Evolutionary conservation across 2,329 filamentous ascomycete genomes (phyloP).

Genomic region (Penicillium polonicum): DNA sequence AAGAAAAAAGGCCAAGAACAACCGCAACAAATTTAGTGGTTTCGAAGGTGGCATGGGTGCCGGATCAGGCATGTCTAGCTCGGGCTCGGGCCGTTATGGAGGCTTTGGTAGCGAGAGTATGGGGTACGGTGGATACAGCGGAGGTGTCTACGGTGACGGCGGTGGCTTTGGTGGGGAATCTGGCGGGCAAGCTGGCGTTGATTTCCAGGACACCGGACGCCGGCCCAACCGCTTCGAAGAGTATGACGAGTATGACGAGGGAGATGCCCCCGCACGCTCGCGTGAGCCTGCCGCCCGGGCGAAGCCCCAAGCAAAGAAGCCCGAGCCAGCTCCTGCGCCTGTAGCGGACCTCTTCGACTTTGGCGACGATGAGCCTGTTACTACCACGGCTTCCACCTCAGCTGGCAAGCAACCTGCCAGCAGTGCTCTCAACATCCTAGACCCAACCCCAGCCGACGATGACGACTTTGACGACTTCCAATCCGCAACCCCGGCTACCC

Average conservation of each 20-base stretch:
- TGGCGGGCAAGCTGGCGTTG: constrained; percentile 33
- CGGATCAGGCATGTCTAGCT: constrained; percentile 57
- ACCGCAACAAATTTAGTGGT: constrained; percentile 92
- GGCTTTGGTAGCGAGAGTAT: constrained; percentile 82
- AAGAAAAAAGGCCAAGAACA: constrained; percentile 83
- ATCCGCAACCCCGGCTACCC: constrained; percentile 64
- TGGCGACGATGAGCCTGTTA: constrained; percentile 67
- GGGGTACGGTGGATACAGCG: constrained; percentile 65
- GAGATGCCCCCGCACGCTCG: constrained; percentile 54
- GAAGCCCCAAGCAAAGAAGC: constrained; percentile 57
- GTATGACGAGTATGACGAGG: constrained; percentile 95
- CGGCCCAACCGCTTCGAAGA: constrained; percentile 83
- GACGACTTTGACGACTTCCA: constrained; percentile 99
- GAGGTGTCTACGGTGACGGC: constrained; percentile 64
- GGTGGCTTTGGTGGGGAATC: constrained; percentile 25
- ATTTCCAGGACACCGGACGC: constrained; percentile 64
- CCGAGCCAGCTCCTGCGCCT: constrained; percentile 70
- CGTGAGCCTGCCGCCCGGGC: constrained; percentile 47
- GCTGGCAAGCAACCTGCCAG: constrained; percentile 48
- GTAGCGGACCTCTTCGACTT: constrained; percentile 92
- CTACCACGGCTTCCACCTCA: constrained; percentile 41
- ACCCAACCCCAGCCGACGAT: constrained; percentile 58
- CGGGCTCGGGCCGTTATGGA: constrained; percentile 67
- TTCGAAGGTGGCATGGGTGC: constrained; percentile 76
- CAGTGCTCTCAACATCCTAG: constrained; percentile 50